Percentiles rank a stretch among this genome's conserved stretches.
Evolutionary conservation across 2,329 filamentous ascomycete genomes (phyloP).

Genomic region (Sporothrix protearum): DNA sequence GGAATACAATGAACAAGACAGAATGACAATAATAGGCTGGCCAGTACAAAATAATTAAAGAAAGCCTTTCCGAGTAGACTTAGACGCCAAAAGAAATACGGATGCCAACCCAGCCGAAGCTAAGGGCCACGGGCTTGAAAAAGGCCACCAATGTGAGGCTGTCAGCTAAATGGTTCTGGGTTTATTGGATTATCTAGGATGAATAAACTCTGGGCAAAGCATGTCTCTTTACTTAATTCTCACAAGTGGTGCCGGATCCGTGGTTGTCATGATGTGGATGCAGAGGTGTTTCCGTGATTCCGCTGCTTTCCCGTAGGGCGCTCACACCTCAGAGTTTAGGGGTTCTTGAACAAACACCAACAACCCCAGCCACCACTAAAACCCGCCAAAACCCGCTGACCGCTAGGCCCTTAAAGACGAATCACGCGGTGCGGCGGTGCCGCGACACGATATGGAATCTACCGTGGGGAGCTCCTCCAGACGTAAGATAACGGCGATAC

Average conservation of each 20-base stretch:
- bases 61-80: too few relatives aligned
- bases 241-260: not conserved
- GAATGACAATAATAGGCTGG: not conserved
- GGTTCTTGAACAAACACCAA: not conserved
- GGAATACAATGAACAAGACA: not conserved
- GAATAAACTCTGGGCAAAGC: not conserved
- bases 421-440: not conserved
- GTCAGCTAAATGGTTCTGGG: not conserved
- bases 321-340: not conserved
- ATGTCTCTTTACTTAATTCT: not conserved
- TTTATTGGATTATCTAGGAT: not conserved
- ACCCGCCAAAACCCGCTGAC: conserved; percentile 3
- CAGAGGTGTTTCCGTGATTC: not conserved
- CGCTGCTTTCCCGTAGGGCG: not conserved
- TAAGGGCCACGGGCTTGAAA: conserved; percentile 1
- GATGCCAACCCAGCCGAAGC: not conserved
- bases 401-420: not conserved
- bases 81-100: too few relatives aligned
- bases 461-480: not conserved
- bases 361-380: not conserved
- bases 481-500: not conserved
- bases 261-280: not conserved
- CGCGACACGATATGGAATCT: conserved; percentile 5
- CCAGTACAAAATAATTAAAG: not conserved
- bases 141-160: conserved; percentile 15